Conservation (phyloP, 257 asterid genomes). For the Hygrophila difformis region DNA sequence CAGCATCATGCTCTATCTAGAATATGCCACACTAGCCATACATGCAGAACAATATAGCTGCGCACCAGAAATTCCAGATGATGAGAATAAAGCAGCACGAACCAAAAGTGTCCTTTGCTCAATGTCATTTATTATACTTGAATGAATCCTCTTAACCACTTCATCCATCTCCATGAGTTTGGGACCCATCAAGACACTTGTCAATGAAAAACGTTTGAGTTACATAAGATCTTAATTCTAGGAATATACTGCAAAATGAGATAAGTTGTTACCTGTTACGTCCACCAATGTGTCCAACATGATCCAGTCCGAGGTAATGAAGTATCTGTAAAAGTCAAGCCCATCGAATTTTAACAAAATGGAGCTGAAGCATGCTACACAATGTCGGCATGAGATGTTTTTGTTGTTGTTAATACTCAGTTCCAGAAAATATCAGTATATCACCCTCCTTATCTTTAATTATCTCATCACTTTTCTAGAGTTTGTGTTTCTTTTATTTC, state of each 20-base stretch:
- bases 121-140: constrained; percentile 26
- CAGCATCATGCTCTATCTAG: constrained; percentile 9
- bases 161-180: constrained; percentile 88
- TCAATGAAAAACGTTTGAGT: constrained; percentile 13
- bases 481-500: no score
- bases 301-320: constrained; percentile 96
- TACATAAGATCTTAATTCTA: constrained; percentile 12
- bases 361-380: no score
- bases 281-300: constrained; percentile 91
- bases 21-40: constrained; percentile 4
- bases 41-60: constrained; percentile 18
- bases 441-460: no score
- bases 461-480: no score
- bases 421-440: no score
- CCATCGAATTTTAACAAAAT: constrained; percentile 13
- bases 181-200: constrained; percentile 72
- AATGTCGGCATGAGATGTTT: no score
- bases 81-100: constrained; percentile 68
- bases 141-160: constrained; percentile 59
- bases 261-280: constrained; percentile 50
- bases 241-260: constrained; percentile 9
- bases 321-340: constrained; percentile 63
- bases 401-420: no score
- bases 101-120: constrained; percentile 85
- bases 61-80: constrained; percentile 46